Conservation (phyloP, 106 monocot species). For the Allium sativum region DNA sequence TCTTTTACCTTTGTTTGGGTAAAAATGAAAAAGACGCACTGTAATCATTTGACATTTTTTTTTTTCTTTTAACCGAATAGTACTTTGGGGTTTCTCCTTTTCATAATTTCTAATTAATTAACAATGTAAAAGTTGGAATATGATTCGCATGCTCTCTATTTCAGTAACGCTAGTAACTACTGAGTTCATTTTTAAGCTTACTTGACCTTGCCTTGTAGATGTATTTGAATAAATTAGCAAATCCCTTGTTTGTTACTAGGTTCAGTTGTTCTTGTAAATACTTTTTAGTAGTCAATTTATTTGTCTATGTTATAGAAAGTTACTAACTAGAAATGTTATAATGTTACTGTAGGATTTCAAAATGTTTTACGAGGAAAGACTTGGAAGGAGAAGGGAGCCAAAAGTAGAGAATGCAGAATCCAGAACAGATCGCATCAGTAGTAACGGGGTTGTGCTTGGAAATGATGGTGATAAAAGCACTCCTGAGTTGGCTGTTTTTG, state of each 20-base stretch:
- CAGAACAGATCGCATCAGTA: slow-evolving; percentile 6
- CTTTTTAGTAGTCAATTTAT: background rate
- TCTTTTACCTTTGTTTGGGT: background rate
- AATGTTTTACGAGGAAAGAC: slow-evolving; percentile 33
- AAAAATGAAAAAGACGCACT: background rate
- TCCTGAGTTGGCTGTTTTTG: slow-evolving; percentile 49
- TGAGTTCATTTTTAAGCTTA: background rate
- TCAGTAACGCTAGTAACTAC: background rate
- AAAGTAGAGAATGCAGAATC: slow-evolving; percentile 14
- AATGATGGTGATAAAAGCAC: slow-evolving; percentile 14
- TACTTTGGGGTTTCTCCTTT: background rate
- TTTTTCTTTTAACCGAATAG: background rate
- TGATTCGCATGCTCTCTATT: background rate
- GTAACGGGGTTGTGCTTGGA: slow-evolving; percentile 10
- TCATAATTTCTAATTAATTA: background rate
- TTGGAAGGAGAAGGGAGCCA: slow-evolving; percentile 39
- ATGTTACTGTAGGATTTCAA: slow-evolving; percentile 36
- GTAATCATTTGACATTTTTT: background rate
- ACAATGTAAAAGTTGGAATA: background rate
- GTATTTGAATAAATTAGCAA: background rate
- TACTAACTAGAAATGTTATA: too few relatives aligned
- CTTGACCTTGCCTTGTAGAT: background rate
- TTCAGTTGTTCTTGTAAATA: background rate
- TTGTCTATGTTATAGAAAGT: too few relatives aligned
- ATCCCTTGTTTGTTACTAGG: background rate